Base-by-base conservation (phyloP, 2,329 filamentous ascomycete genomes). In the Monilinia fructigena region DNA sequence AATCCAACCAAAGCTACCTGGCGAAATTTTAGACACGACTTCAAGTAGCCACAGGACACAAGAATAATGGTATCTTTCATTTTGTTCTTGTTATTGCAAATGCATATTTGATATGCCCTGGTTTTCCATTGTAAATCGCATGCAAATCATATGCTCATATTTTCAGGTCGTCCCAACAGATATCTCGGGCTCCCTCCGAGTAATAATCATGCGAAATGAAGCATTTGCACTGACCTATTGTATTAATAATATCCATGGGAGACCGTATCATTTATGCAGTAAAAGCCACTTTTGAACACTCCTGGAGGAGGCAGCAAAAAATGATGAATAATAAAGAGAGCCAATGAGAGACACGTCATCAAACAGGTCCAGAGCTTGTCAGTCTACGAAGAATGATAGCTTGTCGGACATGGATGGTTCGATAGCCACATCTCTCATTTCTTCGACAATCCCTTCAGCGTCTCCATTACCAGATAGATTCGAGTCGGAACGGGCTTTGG, bases 381-480 rank as follows among this genome's bases (percentile, higher is more conserved):
- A 40, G 23, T 65, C 54, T 20, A 42, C 45, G 6, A 65, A 56
- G 23, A 40, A n/a, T 8, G 63, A 58, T 18, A 65, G 42, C 47
- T 28, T 65, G 28, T 65, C 45, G 1, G 59, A 20, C 23, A 47
- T 38, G 38, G 63, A 48, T 8, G 16, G 14, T 26, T 65, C 40
- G 20, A 50, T 47, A 31, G 26, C 54, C 31, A n/a, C 48, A 55
- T 42, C 18, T 8, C 28, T 42, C 10, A 50, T 40, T 14, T 50
- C 42, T n/a, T 65, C 63, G 3, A 65, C 11, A 23, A 59, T 40
- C 35, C 50, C 63, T 26, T 48, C 63, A n/a, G 20, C 48, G 42
- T 59, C 10, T 59, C 26, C 63, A 40, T 31, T 23, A n/a, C 59
- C 54, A 47, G 52, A 56, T 31, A 55, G n/a, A 38, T 16, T 47